Base-by-base conservation (phyloP, 805 yeast species). In the Yamadazyma endophytica region DNA sequence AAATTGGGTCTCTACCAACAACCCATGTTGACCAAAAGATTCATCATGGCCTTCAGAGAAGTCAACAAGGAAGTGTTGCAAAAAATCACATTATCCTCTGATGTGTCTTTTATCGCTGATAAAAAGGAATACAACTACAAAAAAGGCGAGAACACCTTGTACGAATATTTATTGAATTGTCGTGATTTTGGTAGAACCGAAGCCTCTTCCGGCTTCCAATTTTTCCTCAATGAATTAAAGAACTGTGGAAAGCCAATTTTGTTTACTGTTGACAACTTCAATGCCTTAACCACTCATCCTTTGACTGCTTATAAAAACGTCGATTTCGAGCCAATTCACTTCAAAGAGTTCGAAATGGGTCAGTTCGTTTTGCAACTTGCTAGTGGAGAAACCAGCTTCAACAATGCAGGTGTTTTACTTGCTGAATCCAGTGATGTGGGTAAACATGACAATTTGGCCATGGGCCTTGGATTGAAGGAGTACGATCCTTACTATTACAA, bases 181-280 rank as follows among this genome's bases (percentile, higher is more conserved):
- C 57, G 56, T 36, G 70, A 62, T 37, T 65, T 62, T 36, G 66
- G 66, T 22, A 55, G 50, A 37, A 43, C 43, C 47, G 52, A 61
- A 43, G 50, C 64, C 53, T 72, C 60, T 6, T 49, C 50, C 17
- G 72, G 78, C 13, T 75, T 83, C 44, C 62, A 68, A 33, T 68
- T 70, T 31, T 58, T 83, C 13, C 46, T 83, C 3, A 52, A 63
- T 2, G 87, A 82, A 57, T 58, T 86, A 29, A 35, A 50, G 31
- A 50, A 69, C 11, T 37, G 56, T 2, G 35, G 50, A 11, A 53
- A 63, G 22, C 89, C 90, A 4, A 80, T 82, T 7, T 62, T 74
- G 30, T 64, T 86, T 25, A 69, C 94, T 3, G 68, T 87, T 25
- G 97, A 88, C 54, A 79, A 83, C 49, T 69, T 86, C 49, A 78